These are phyloP conservation scores for Apophysomyces elegans DNA, from an alignment of 371 early-diverging fungal genomes.

Conservation along the genomic window DNA sequence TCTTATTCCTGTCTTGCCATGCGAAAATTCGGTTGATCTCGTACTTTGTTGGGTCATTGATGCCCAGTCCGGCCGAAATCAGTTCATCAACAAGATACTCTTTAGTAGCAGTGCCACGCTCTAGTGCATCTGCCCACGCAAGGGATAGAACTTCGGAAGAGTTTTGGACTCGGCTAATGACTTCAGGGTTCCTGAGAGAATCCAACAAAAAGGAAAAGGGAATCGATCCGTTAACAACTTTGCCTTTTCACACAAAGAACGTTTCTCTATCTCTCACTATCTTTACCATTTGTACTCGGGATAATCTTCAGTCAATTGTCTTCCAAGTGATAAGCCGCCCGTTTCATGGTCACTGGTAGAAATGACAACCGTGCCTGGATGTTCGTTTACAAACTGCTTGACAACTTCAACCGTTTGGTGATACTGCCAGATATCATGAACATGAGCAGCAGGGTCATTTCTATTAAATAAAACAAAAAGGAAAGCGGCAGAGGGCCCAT, in stretches of 20 bases:
- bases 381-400: constrained; percentile 61
- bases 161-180: constrained; percentile 56
- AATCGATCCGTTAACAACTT: background rate
- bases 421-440: constrained; percentile 77
- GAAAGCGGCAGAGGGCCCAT: too few species aligned
- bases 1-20: constrained; percentile 32
- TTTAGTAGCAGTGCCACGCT: background rate
- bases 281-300: constrained; percentile 73
- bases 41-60: constrained; percentile 55
- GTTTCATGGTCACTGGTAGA: constrained; percentile 70
- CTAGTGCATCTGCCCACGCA: constrained; percentile 18
- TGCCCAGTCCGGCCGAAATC: constrained; percentile 56
- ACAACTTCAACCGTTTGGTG: constrained; percentile 65
- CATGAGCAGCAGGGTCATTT: constrained; percentile 81
- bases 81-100: constrained; percentile 43
- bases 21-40: constrained; percentile 54
- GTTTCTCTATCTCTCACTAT: background rate
- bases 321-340: constrained; percentile 59
- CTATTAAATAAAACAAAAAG: constrained; percentile 19
- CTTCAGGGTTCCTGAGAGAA: constrained; percentile 52
- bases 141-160: constrained; percentile 53
- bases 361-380: constrained; percentile 74
- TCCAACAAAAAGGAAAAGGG: background rate
- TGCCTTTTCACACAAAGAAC: too few species aligned
- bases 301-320: constrained; percentile 56